phyloP scores from a whole-genome alignment of 2,329 filamentous ascomycete species.

The Nigrospora osmanthi region DNA sequence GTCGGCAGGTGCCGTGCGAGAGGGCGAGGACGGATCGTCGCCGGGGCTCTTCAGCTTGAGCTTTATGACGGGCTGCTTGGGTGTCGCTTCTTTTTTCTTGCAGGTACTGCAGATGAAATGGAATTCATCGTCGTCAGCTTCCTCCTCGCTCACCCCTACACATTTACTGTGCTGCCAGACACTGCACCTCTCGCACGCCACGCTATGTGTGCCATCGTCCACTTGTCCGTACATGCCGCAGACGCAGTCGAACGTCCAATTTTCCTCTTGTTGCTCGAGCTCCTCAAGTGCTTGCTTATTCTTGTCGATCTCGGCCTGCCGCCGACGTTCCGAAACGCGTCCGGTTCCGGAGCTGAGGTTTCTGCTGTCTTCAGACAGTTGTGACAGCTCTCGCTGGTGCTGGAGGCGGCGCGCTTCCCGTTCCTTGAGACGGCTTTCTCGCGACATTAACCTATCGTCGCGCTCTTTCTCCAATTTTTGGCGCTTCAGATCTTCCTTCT shows the following conservation, averaged over 20 bases:
- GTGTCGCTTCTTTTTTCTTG: conserved; percentile 57
- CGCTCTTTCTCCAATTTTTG: conserved; percentile 61
- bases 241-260: conserved; percentile 92
- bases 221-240: conserved; percentile 89
- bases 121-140: conserved; percentile 80
- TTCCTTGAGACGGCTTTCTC: conserved; percentile 79
- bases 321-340: conserved; percentile 68
- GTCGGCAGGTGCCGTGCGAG: conserved; percentile 12
- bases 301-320: conserved; percentile 76
- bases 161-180: conserved; percentile 98
- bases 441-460: conserved; percentile 70
- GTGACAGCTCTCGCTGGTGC: conserved; percentile 76
- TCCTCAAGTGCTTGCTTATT: conserved; percentile 69
- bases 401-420: conserved; percentile 76
- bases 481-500: conserved; percentile 57
- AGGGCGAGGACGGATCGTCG: conserved; percentile 14
- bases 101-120: conserved; percentile 80
- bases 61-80: conserved; percentile 46
- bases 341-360: conserved; percentile 40
- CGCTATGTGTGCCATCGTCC: conserved; percentile 88
- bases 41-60: conserved; percentile 36
- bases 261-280: conserved; percentile 61
- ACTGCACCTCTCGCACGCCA: conserved; percentile 88
- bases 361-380: conserved; percentile 69
- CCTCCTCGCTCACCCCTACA: conserved; percentile 67